Conservation (phyloP, 2,329 filamentous ascomycete species). For the Trichoderma polysporum region DNA sequence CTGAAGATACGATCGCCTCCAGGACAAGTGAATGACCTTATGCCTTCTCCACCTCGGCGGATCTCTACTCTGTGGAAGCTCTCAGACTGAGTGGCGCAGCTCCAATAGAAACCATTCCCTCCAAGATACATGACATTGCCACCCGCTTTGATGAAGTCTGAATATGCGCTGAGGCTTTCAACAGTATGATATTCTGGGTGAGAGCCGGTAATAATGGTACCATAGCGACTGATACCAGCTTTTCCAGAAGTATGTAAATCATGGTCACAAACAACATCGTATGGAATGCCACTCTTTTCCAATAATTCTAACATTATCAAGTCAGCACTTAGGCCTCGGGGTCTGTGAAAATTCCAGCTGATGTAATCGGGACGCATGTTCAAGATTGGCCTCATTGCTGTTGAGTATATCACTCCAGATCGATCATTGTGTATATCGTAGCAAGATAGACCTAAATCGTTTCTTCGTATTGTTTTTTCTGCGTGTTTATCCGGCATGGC, state of each 20-base stretch:
- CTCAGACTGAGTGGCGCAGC: background rate
- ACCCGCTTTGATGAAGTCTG: background rate
- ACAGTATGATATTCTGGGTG: background rate
- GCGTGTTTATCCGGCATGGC: background rate
- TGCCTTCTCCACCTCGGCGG: background rate
- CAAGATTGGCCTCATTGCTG: background rate
- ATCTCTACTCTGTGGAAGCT: background rate
- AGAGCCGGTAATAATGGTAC: background rate
- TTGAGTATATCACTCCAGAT: background rate
- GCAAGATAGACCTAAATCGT: background rate
- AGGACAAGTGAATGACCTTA: background rate
- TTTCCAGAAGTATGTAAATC: background rate
- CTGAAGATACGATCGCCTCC: background rate
- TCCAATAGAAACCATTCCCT: constrained; percentile 1
- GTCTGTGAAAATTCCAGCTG: background rate
- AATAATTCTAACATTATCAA: background rate
- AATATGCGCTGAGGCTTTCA: background rate
- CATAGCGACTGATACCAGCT: background rate
- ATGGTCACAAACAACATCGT: background rate
- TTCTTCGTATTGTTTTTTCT: background rate
- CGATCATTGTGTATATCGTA: background rate
- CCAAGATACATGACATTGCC: background rate
- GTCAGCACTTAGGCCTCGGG: background rate
- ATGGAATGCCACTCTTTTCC: background rate
- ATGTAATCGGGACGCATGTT: background rate